phyloP scores from a whole-genome alignment of 1,284 basidiomycete species.

The Sporisorium scitamineum region DNA sequence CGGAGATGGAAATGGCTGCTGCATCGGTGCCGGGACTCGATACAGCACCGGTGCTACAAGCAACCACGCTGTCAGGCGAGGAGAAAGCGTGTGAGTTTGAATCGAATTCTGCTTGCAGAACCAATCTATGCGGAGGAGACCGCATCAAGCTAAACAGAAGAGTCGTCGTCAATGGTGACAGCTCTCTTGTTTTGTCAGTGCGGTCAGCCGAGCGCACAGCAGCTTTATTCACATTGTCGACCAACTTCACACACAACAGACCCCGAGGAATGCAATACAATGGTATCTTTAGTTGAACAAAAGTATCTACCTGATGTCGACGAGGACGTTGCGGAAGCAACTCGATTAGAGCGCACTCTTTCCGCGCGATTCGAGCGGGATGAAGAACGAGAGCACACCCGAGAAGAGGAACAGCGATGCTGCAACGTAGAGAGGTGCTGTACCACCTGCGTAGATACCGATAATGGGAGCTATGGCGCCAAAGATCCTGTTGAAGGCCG shows the following conservation, averaged over 20 bases:
- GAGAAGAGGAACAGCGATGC: conserved; percentile 62
- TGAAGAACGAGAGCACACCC: conserved; percentile 58
- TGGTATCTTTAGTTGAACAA: conserved; percentile 7
- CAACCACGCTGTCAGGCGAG: no score
- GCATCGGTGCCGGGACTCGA: no score
- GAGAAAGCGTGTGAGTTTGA: no score
- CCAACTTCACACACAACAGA: not conserved
- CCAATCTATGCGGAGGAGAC: no score
- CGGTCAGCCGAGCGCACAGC: no score
- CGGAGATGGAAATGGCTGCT: no score
- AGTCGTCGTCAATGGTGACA: no score
- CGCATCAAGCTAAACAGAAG: no score
- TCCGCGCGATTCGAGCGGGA: conserved; percentile 58
- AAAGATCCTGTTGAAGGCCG: conserved; percentile 63
- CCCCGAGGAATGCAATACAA: conserved; percentile 6
- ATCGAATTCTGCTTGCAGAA: no score
- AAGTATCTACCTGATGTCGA: not conserved
- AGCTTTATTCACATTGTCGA: not conserved
- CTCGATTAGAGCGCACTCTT: conserved; percentile 35
- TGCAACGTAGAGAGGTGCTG: conserved; percentile 57
- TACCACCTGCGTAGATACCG: conserved; percentile 54
- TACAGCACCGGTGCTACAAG: no score
- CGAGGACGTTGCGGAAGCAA: conserved; percentile 5
- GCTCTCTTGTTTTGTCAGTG: no score
- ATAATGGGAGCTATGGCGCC: conserved; percentile 67